These are phyloP conservation scores for Penicillium sp. DNA, from an alignment of 2,329 filamentous ascomycete species.

Conservation along the genomic window DNA sequence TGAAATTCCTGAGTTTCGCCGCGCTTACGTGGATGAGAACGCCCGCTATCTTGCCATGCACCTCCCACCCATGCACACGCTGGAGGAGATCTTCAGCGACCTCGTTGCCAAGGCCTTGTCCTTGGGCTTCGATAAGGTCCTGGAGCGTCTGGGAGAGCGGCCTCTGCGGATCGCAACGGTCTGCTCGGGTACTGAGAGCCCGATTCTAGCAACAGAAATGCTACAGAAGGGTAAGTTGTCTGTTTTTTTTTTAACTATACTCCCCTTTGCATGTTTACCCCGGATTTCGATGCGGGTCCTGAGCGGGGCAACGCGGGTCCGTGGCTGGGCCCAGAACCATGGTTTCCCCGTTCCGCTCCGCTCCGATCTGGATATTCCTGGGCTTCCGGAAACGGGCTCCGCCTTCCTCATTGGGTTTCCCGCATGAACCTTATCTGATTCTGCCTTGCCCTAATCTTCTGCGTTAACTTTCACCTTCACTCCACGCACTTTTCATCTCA, in stretches of 20 bases:
- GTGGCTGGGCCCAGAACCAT: no score
- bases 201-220: constrained; percentile 65
- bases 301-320: no score
- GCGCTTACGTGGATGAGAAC: constrained; percentile 3
- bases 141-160: constrained; percentile 34
- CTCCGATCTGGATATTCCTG: no score
- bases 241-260: background rate
- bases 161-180: constrained; percentile 66
- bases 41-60: constrained; percentile 10
- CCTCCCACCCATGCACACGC: constrained; percentile 30
- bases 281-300: background rate
- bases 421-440: background rate
- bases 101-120: constrained; percentile 28
- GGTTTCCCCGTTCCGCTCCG: no score
- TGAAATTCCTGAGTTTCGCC: constrained; percentile 27
- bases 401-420: background rate
- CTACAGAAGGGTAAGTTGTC: constrained; percentile 51
- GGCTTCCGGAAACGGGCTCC: background rate
- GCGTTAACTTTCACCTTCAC: background rate
- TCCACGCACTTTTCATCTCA: background rate
- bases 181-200: constrained; percentile 78
- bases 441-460: no score
- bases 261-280: background rate
- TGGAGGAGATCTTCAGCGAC: constrained; percentile 35
- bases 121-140: constrained; percentile 49